Conservation (phyloP, 2,329 filamentous ascomycete species). For the Pseudogymnoascus sp. region DNA sequence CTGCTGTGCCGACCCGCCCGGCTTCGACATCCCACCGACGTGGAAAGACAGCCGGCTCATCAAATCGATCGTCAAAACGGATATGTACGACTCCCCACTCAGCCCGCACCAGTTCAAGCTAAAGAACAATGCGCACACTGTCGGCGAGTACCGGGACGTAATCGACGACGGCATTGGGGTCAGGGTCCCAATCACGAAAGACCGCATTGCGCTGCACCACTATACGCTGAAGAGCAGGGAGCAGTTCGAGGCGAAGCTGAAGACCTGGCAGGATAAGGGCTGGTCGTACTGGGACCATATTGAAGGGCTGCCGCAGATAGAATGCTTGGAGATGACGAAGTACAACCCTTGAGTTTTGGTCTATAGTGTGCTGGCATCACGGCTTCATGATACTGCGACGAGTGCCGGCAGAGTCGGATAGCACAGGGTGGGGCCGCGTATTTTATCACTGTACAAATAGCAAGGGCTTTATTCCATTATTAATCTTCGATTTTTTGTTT, state of each 20-base stretch:
- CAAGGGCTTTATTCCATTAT: neutral
- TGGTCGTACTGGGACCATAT: constrained; percentile 20
- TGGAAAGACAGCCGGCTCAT: constrained; percentile 24
- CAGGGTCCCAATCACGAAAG: constrained; percentile 24
- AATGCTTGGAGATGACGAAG: constrained; percentile 20
- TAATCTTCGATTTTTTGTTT: neutral
- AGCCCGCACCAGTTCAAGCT: constrained; percentile 23
- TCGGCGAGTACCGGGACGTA: constrained; percentile 23
- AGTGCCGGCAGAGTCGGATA: neutral
- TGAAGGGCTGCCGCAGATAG: constrained; percentile 19
- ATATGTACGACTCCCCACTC: constrained; percentile 14
- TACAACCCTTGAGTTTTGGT: constrained; percentile 18
- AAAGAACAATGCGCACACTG: constrained; percentile 15
- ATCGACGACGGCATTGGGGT: constrained; percentile 16
- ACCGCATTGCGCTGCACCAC: constrained; percentile 26
- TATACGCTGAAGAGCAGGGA: constrained; percentile 28
- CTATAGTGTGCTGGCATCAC: neutral
- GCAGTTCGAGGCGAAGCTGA: constrained; percentile 26
- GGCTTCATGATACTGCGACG: neutral
- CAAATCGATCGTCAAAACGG: constrained; percentile 27
- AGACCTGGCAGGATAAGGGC: constrained; percentile 21
- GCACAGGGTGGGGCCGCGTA: neutral
- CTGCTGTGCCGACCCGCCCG: constrained; percentile 20
- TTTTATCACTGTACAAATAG: neutral
- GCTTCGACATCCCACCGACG: constrained; percentile 12